A percentile compares a stretch with the other conserved stretches of the same genome.
Evolutionary conservation across 2,329 filamentous ascomycete genomes (phyloP).

Genomic region (Stachybotrys echinatus): DNA sequence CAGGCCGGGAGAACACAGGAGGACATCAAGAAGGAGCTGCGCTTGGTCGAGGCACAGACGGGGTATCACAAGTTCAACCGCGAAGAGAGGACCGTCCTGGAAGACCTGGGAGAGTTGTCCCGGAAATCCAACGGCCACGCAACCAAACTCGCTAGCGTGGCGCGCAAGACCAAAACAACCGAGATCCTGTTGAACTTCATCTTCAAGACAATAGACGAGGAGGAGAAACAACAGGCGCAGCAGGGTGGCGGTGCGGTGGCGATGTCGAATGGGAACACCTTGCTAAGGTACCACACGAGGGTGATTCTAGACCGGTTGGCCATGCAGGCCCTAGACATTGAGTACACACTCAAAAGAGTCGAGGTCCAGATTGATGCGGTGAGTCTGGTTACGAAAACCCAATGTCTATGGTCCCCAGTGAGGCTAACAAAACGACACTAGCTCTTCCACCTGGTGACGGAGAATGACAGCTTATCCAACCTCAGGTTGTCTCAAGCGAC

Average conservation of each 20-base stretch:
- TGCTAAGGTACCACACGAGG: slow-evolving; percentile 19
- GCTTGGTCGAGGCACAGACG: slow-evolving; percentile 28
- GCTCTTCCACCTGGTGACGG: slow-evolving; percentile 32
- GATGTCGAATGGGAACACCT: slow-evolving; percentile 5
- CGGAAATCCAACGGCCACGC: slow-evolving; percentile 27
- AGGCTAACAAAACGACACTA: slow-evolving; percentile 10
- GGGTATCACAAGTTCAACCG: slow-evolving; percentile 27
- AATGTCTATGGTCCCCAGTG: no score
- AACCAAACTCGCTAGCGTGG: slow-evolving; percentile 29
- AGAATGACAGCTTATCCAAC: slow-evolving; percentile 28
- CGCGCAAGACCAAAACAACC: slow-evolving; percentile 28
- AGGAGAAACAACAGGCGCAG: neutral
- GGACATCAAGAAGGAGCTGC: slow-evolving; percentile 24
- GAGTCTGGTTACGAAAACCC: slow-evolving; percentile 9
- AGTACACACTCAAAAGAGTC: slow-evolving; percentile 28
- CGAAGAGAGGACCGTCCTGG: slow-evolving; percentile 9
- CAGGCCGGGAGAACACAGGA: slow-evolving; percentile 26
- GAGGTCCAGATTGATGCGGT: slow-evolving; percentile 34
- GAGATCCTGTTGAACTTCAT: slow-evolving; percentile 28
- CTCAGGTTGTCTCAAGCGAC: slow-evolving; percentile 21
- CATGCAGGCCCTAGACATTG: slow-evolving; percentile 30
- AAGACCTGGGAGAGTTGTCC: slow-evolving; percentile 23
- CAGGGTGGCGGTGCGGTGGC: neutral
- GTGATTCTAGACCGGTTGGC: slow-evolving; percentile 24
- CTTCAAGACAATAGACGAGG: slow-evolving; percentile 5